These are phyloP conservation scores for Backusella parvicylindrica DNA, from an alignment of 192 early-diverging fungal genomes.

Conservation along the genomic window DNA sequence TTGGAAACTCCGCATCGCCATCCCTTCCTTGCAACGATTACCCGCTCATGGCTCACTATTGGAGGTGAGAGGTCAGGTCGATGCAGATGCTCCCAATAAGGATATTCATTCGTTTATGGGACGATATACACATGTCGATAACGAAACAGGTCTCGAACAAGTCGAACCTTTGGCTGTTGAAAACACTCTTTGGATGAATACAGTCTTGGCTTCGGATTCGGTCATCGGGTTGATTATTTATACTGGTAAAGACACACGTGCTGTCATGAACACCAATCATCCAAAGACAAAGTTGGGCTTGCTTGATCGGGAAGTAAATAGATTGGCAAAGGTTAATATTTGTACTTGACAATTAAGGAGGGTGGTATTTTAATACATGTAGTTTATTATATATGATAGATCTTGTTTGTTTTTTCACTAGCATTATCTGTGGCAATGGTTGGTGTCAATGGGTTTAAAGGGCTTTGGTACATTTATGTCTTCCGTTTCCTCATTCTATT, in stretches of 20 bases:
- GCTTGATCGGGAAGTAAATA: constrained; percentile 89
- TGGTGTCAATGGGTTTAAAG: constrained; percentile 83
- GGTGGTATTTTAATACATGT: neutral
- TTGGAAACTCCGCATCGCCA: constrained; percentile 90
- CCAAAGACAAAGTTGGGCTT: constrained; percentile 89
- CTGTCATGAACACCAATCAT: constrained; percentile 94
- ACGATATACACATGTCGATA: constrained; percentile 48
- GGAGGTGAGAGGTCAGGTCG: constrained; percentile 63
- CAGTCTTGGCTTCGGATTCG: constrained; percentile 87
- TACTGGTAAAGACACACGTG: constrained; percentile 90
- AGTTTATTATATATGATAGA: constrained; percentile 38
- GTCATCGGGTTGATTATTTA: constrained; percentile 86
- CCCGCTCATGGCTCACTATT: constrained; percentile 56
- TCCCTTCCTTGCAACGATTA: constrained; percentile 77
- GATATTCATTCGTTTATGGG: constrained; percentile 93
- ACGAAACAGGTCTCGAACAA: constrained; percentile 23
- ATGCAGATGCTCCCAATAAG: constrained; percentile 88
- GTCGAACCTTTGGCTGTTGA: constrained; percentile 77
- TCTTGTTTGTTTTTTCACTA: constrained; percentile 83
- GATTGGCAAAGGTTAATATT: constrained; percentile 71
- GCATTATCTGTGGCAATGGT: constrained; percentile 84
- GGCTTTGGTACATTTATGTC: constrained; percentile 87
- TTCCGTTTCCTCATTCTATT: constrained; percentile 95
- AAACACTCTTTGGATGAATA: constrained; percentile 95
- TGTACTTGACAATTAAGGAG: too few species aligned